Evolutionary conservation across 352 stramenopile genomes (phyloP).

Genomic region (Halophytophthora batemanensis): DNA sequence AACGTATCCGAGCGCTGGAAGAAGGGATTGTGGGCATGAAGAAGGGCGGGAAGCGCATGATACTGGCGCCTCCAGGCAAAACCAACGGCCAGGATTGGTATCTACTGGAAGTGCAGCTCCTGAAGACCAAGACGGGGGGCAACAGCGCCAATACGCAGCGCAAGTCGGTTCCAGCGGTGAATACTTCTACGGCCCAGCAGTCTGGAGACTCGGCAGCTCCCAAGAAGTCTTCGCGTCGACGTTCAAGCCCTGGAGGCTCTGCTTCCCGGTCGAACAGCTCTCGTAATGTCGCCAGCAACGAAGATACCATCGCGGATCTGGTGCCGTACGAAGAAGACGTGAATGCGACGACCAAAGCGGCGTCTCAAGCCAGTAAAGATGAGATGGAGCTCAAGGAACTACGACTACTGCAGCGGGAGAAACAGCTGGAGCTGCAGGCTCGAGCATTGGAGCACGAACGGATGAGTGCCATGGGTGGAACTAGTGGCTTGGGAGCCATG

Average conservation of each 20-base stretch:
- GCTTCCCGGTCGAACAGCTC: conserved; percentile 19
- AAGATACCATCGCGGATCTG: too few relatives aligned
- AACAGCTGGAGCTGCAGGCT: conserved; percentile 49
- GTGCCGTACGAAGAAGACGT: conserved; percentile 46
- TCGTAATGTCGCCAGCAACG: conserved; percentile 18
- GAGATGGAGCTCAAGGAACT: conserved; percentile 60
- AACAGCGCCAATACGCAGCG: conserved; percentile 21
- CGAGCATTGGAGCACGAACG: conserved; percentile 39
- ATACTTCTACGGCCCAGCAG: conserved; percentile 8
- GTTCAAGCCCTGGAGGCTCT: conserved; percentile 24
- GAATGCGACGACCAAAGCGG: conserved; percentile 11
- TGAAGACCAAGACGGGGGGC: conserved; percentile 74
- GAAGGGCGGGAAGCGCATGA: conserved; percentile 83
- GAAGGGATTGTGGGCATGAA: conserved; percentile 87
- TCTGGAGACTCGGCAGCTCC: conserved; percentile 10
- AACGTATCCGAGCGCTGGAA: conserved; percentile 88
- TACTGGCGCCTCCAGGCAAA: conserved; percentile 81
- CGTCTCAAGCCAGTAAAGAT: conserved; percentile 35
- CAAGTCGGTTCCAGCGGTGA: conserved; percentile 26
- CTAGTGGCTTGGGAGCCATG: conserved; percentile 24
- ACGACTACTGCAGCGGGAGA: conserved; percentile 44
- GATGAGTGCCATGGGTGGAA: conserved; percentile 19
- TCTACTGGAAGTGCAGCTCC: conserved; percentile 67
- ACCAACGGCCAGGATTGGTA: conserved; percentile 84
- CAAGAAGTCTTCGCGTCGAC: conserved; percentile 29